Percentiles rank a stretch among this genome's conserved stretches.
These are phyloP conservation scores for Candida sp. DNA, from an alignment of 1,139 yeast genomes.

Conservation along the genomic window DNA sequence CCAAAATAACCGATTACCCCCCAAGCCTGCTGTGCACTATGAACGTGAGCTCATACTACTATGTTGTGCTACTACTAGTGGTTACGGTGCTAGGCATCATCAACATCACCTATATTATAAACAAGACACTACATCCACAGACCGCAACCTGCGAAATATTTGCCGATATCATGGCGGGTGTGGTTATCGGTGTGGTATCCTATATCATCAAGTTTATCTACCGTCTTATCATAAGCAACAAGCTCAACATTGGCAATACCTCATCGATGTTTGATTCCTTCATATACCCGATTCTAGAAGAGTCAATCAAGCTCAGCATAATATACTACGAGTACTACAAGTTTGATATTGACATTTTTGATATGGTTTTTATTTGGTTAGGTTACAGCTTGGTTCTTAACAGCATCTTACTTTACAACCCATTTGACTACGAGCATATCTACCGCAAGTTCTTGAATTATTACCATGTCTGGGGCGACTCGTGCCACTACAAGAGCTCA, in stretches of 20 bases:
- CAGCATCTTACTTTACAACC: conserved; percentile 11
- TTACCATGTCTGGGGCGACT: conserved; percentile 15
- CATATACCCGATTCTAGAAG: conserved; percentile 14
- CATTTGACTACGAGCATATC: conserved; percentile 7
- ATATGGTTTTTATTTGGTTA: conserved; percentile 9
- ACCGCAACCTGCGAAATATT: background rate
- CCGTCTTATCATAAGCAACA: background rate
- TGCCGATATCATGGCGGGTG: conserved; percentile 9
- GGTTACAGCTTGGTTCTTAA: conserved; percentile 10
- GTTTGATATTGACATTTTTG: conserved; percentile 6
- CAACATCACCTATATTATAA: conserved; percentile 1
- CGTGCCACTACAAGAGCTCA: conserved; percentile 8
- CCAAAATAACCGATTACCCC: background rate
- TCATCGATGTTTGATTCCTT: conserved; percentile 10
- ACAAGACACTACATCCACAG: background rate
- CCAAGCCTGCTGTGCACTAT: background rate
- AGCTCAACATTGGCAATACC: background rate
- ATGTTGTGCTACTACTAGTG: conserved; percentile 1
- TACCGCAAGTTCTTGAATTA: conserved; percentile 12
- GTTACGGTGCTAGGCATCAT: background rate
- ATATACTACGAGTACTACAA: conserved; percentile 7
- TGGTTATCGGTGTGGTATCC: conserved; percentile 3
- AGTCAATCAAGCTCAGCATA: conserved; percentile 8
- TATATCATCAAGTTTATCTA: conserved; percentile 4
- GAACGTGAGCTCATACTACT: conserved; percentile 1